Evolutionary conservation across 768 basidiomycete genomes (phyloP).

Genomic region (Amyloporia xantha): DNA sequence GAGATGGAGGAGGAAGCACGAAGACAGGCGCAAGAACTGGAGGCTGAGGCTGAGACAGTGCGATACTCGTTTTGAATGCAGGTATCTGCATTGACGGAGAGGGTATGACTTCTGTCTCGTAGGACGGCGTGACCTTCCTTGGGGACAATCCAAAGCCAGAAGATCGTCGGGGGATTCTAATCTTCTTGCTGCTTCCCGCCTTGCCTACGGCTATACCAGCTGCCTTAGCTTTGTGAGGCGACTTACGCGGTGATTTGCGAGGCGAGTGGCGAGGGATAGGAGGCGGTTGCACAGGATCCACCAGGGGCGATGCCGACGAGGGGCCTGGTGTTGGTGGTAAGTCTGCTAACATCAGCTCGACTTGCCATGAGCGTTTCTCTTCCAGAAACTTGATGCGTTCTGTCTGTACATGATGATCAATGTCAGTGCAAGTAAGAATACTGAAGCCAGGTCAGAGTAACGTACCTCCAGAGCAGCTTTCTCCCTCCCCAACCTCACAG

Average conservation of each 20-base stretch:
- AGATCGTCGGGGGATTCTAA: constrained; percentile 40
- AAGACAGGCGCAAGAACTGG: constrained; percentile 60
- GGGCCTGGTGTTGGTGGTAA: constrained; percentile 37
- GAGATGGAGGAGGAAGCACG: constrained; percentile 73
- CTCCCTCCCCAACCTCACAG: constrained; percentile 57
- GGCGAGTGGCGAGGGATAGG: constrained; percentile 17
- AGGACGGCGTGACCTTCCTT: constrained; percentile 37
- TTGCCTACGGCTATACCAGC: constrained; percentile 42
- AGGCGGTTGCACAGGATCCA: constrained; percentile 8
- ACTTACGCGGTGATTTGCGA: constrained; percentile 38
- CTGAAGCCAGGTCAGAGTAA: neutral
- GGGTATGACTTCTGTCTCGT: constrained; percentile 48
- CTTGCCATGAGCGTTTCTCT: constrained; percentile 71
- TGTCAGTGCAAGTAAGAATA: neutral
- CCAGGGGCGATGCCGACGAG: constrained; percentile 1
- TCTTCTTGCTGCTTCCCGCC: constrained; percentile 38
- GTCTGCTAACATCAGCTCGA: constrained; percentile 54
- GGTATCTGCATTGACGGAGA: constrained; percentile 21
- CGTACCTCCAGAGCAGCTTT: constrained; percentile 59
- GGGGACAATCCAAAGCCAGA: constrained; percentile 31
- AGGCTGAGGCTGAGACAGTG: constrained; percentile 27
- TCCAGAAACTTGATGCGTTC: constrained; percentile 56
- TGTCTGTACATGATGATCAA: constrained; percentile 33
- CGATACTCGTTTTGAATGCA: constrained; percentile 26
- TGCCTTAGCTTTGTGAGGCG: constrained; percentile 31